Conservation (phyloP, 1,139 yeast genomes). For the Kluyveromyces sp. region DNA sequence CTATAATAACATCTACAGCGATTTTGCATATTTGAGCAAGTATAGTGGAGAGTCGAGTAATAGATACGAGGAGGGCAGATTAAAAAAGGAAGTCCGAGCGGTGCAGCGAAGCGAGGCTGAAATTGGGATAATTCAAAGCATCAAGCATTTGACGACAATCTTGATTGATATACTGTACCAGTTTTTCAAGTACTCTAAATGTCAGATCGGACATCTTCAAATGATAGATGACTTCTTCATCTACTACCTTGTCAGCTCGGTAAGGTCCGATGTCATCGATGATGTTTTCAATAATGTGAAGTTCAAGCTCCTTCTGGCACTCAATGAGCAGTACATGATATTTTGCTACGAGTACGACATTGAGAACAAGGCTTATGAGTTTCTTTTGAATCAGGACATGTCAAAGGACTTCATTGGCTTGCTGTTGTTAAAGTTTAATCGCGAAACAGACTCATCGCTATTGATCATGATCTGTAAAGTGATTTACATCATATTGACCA, state of each 20-base stretch:
- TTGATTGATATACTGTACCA: conserved; percentile 49
- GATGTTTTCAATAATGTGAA: conserved; percentile 63
- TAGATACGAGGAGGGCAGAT: conserved; percentile 4
- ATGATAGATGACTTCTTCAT: conserved; percentile 49
- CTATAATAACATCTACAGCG: conserved; percentile 36
- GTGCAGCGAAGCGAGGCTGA: conserved; percentile 23
- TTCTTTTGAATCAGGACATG: conserved; percentile 33
- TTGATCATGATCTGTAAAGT: conserved; percentile 76
- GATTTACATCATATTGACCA: conserved; percentile 66
- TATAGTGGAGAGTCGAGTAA: conserved; percentile 22
- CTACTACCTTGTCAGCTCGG: conserved; percentile 37
- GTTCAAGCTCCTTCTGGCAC: conserved; percentile 63
- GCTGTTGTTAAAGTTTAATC: conserved; percentile 58
- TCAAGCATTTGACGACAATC: conserved; percentile 37
- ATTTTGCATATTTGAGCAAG: conserved; percentile 30
- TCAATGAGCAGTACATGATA: conserved; percentile 82
- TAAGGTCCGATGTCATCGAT: conserved; percentile 44
- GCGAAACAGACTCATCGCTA: conserved; percentile 61
- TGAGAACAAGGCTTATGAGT: conserved; percentile 45
- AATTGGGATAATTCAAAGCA: conserved; percentile 25
- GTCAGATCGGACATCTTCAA: conserved; percentile 39
- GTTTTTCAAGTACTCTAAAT: conserved; percentile 43
- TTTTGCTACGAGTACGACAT: conserved; percentile 38
- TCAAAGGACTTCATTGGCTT: conserved; percentile 49
- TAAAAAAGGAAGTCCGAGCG: conserved; percentile 19